Percentiles rank a stretch among this genome's conserved stretches.
Conservation (phyloP, 306 rosid genomes). For the Lagenaria siceraria region DNA sequence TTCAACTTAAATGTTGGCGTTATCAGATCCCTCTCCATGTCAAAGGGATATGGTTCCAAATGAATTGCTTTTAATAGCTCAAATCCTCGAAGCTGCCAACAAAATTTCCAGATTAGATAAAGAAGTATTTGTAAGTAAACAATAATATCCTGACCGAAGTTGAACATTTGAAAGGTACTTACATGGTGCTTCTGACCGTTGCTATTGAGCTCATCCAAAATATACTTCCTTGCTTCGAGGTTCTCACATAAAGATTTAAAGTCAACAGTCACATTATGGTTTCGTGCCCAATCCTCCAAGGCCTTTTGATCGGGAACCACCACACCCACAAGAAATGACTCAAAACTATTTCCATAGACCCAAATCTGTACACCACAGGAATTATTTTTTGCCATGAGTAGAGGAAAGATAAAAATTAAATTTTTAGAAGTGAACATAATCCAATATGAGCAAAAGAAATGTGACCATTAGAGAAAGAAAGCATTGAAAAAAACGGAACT, state of each 20-base stretch:
- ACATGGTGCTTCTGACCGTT: conserved; percentile 62
- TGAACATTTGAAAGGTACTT: conserved; percentile 16
- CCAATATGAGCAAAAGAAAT: not conserved
- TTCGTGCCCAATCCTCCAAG: conserved; percentile 73
- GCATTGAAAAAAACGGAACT: not conserved
- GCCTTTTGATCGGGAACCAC: conserved; percentile 64
- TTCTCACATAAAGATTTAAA: conserved; percentile 67
- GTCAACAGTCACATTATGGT: conserved; percentile 35
- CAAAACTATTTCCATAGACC: conserved; percentile 95
- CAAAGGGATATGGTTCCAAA: conserved; percentile 76
- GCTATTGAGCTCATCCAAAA: conserved; percentile 71
- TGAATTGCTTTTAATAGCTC: conserved; percentile 73
- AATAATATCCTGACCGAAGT: not conserved
- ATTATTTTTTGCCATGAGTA: not conserved
- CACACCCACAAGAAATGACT: conserved; percentile 90
- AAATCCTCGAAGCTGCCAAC: conserved; percentile 75
- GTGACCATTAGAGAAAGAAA: not conserved
- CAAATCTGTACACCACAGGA: conserved; percentile 41
- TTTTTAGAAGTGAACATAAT: not conserved
- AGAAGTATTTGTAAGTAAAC: not conserved
- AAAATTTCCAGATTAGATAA: conserved; percentile 3
- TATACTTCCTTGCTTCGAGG: conserved; percentile 46
- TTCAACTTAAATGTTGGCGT: conserved; percentile 92
- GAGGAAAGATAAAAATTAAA: not conserved
- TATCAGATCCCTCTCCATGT: conserved; percentile 75